Percentiles rank a stretch among this genome's conserved stretches.
Conservation (phyloP, 352 stramenopile genomes). For the Globisporangium abappressorium region DNA sequence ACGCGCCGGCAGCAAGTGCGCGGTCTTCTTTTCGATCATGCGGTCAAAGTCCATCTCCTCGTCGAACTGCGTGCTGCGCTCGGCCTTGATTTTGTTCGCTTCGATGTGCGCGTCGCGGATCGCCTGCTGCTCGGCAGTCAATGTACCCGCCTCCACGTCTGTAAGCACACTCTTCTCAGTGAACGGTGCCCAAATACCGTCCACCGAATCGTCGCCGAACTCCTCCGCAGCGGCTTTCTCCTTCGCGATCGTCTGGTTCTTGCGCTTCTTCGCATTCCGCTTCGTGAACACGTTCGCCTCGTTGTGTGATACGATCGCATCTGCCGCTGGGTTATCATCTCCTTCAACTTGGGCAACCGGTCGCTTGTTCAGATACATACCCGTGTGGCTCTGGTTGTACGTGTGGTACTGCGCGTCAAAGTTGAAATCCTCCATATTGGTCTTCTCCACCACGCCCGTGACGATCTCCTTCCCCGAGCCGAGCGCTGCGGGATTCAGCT, state of each 20-base stretch:
- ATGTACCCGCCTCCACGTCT: slow-evolving; percentile 45
- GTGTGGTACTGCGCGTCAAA: slow-evolving; percentile 84
- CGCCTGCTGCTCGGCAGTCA: slow-evolving; percentile 52
- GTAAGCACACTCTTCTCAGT: slow-evolving; percentile 46
- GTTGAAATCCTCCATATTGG: slow-evolving; percentile 69
- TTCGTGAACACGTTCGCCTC: slow-evolving; percentile 40
- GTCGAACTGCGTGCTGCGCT: slow-evolving; percentile 47
- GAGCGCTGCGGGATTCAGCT: slow-evolving; percentile 31
- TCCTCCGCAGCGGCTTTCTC: slow-evolving; percentile 35
- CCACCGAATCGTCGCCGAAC: slow-evolving; percentile 36
- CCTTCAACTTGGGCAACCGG: neutral
- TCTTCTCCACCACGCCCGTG: slow-evolving; percentile 71
- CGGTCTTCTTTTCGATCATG: slow-evolving; percentile 86
- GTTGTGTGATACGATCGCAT: slow-evolving; percentile 22
- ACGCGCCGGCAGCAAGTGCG: slow-evolving; percentile 65
- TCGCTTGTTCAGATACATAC: slow-evolving; percentile 20
- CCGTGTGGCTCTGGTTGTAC: slow-evolving; percentile 51
- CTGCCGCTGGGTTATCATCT: neutral
- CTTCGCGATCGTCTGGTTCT: slow-evolving; percentile 32
- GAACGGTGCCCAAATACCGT: slow-evolving; percentile 69
- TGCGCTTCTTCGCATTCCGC: slow-evolving; percentile 39
- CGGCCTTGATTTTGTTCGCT: slow-evolving; percentile 51
- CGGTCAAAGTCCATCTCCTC: slow-evolving; percentile 86
- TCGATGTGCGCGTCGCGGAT: slow-evolving; percentile 52
- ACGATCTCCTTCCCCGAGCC: slow-evolving; percentile 71